Conservation (phyloP, 2,329 filamentous ascomycete species). For the Penicillium palitans region DNA sequence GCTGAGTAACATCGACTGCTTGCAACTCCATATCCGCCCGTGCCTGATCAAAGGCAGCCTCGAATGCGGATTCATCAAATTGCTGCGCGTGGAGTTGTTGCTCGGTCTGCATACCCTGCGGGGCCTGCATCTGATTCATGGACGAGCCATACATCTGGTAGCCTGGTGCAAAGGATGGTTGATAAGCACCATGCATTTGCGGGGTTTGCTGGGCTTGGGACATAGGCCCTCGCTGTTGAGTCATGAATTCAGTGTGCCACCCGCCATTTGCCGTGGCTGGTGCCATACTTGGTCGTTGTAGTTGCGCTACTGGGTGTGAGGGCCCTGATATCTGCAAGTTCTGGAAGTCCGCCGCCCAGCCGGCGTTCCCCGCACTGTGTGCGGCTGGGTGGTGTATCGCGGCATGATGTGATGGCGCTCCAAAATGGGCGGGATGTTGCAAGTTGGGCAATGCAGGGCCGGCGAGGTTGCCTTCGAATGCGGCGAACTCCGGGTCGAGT, state of each 20-base stretch:
- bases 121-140: conserved; percentile 25
- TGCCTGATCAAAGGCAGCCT: conserved; percentile 47
- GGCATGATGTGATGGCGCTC: conserved; percentile 28
- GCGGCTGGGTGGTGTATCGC: conserved; percentile 17
- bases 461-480: conserved; percentile 56
- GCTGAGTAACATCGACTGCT: conserved; percentile 17
- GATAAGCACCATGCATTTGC: conserved; percentile 27
- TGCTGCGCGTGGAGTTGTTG: conserved; percentile 30
- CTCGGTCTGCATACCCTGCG: conserved; percentile 27
- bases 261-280: conserved; percentile 37
- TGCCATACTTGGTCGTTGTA: conserved; percentile 47
- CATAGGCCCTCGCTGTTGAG: conserved; percentile 36
- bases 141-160: conserved; percentile 27
- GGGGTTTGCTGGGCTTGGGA: conserved; percentile 18
- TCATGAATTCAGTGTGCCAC: conserved; percentile 65
- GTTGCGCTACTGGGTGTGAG: conserved; percentile 48
- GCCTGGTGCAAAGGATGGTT: conserved; percentile 30
- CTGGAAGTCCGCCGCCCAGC: conserved; percentile 52
- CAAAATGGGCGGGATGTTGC: conserved; percentile 38
- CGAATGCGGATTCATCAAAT: conserved; percentile 49
- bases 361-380: conserved; percentile 18
- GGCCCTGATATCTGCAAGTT: conserved; percentile 44
- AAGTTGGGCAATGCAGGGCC: conserved; percentile 38
- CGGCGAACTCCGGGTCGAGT: conserved; percentile 67
- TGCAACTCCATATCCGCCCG: conserved; percentile 40